phyloP scores from a whole-genome alignment of 2,329 filamentous ascomycete species.

The Aureobasidium sp. region DNA sequence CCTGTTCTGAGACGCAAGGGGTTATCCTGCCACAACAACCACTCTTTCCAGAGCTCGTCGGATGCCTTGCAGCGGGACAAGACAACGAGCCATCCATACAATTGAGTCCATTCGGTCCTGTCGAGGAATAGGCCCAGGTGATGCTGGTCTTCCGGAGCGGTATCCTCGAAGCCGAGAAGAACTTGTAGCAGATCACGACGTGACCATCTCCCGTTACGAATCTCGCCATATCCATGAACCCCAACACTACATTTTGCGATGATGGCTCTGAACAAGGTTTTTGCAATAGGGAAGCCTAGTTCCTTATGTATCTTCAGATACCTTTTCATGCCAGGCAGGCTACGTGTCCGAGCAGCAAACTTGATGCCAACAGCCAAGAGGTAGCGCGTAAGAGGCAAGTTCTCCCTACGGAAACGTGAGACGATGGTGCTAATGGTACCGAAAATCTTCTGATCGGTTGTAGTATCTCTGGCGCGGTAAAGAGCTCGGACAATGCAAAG shows the following conservation, averaged over 20 bases:
- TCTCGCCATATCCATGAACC: slow-evolving; percentile 26
- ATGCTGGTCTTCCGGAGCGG: slow-evolving; percentile 21
- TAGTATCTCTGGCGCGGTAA: slow-evolving; percentile 24
- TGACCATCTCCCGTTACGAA: slow-evolving; percentile 29
- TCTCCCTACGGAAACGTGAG: slow-evolving; percentile 19
- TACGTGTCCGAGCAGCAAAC: slow-evolving; percentile 25
- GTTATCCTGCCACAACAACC: slow-evolving; percentile 22
- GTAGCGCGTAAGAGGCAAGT: slow-evolving; percentile 16
- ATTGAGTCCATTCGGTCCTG: slow-evolving; percentile 23
- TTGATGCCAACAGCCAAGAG: slow-evolving; percentile 23
- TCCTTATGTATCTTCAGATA: slow-evolving; percentile 21
- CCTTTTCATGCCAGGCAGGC: slow-evolving; percentile 23
- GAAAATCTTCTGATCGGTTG: slow-evolving; percentile 22
- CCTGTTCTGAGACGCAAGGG: slow-evolving; percentile 13
- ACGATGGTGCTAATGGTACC: slow-evolving; percentile 20
- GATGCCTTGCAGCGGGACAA: slow-evolving; percentile 23
- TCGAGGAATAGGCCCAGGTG: slow-evolving; percentile 25
- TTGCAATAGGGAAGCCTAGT: slow-evolving; percentile 15
- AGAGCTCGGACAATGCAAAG: slow-evolving; percentile 24
- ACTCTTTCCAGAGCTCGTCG: slow-evolving; percentile 26
- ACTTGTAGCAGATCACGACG: slow-evolving; percentile 26
- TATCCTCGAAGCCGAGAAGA: slow-evolving; percentile 25
- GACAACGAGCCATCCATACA: slow-evolving; percentile 27
- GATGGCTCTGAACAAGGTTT: slow-evolving; percentile 23
- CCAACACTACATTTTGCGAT: slow-evolving; percentile 31